A percentile compares a stretch with the other conserved stretches of the same genome.
Evolutionary conservation across 2,329 filamentous ascomycete genomes (phyloP).

Genomic region (Aspergillus glaucus): DNA sequence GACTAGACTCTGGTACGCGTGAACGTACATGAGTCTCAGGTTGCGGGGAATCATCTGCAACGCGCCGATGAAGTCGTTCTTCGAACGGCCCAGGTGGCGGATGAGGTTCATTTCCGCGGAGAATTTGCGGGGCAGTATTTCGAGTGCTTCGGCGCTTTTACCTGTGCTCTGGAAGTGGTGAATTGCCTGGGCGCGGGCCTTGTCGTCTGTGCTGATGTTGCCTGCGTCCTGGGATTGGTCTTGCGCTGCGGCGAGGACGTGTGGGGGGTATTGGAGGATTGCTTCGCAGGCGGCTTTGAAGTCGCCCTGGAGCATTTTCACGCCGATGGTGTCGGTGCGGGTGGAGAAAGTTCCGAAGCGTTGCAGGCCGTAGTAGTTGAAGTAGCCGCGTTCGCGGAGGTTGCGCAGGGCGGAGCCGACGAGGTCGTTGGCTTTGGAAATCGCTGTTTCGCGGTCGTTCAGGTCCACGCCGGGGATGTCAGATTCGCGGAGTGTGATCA

Average conservation of each 20-base stretch:
- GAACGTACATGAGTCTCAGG: slow-evolving; percentile 87
- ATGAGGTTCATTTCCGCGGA: slow-evolving; percentile 74
- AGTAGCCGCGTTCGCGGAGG: slow-evolving; percentile 70
- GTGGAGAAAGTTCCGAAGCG: slow-evolving; percentile 84
- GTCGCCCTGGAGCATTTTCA: slow-evolving; percentile 74
- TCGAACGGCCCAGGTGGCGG: slow-evolving; percentile 57
- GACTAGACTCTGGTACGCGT: slow-evolving; percentile 90
- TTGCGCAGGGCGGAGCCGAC: slow-evolving; percentile 57
- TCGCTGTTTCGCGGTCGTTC: slow-evolving; percentile 41
- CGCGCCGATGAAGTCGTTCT: slow-evolving; percentile 72
- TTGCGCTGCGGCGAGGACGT: slow-evolving; percentile 53
- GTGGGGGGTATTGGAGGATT: slow-evolving; percentile 66
- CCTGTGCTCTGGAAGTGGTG: slow-evolving; percentile 62
- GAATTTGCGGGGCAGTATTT: slow-evolving; percentile 71
- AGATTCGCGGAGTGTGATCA: slow-evolving; percentile 84
- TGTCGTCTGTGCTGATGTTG: slow-evolving; percentile 66
- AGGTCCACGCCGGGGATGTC: slow-evolving; percentile 47
- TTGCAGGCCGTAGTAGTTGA: slow-evolving; percentile 98
- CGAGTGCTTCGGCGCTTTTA: slow-evolving; percentile 55
- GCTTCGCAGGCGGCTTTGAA: slow-evolving; percentile 73
- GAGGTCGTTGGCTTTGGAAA: slow-evolving; percentile 37
- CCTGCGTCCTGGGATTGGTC: slow-evolving; percentile 35
- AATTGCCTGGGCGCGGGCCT: slow-evolving; percentile 70
- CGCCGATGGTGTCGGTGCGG: slow-evolving; percentile 78
- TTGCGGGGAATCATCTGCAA: slow-evolving; percentile 73